A percentile compares a stretch with the other conserved stretches of the same genome.
phyloP scores from a whole-genome alignment of 805 yeast genomes.

The Yarrowia osloensis region DNA sequence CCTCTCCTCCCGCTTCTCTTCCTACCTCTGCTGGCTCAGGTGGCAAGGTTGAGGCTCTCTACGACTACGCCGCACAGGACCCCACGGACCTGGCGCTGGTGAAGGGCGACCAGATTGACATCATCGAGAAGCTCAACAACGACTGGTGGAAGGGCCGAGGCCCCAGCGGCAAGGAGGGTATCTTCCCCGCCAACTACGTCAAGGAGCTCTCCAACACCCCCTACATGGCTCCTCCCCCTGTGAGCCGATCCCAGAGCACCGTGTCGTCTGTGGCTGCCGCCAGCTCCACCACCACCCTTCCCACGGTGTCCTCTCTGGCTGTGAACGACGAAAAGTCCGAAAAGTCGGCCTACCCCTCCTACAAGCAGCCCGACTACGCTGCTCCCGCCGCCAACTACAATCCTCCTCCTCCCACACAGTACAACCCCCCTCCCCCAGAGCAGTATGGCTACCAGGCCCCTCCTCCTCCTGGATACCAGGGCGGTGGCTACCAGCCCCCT shows the following conservation, averaged over 20 bases:
- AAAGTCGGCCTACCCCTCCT: conserved; percentile 14
- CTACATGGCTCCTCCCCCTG: conserved; percentile 35
- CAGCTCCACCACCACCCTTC: neutral
- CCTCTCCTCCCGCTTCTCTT: conserved; percentile 33
- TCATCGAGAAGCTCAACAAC: conserved; percentile 70
- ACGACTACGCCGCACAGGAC: conserved; percentile 73
- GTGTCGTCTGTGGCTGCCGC: neutral
- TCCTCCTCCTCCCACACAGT: conserved; percentile 32
- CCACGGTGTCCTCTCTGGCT: neutral
- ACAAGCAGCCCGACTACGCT: conserved; percentile 31
- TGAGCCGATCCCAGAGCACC: conserved; percentile 20
- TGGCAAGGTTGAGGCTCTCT: conserved; percentile 58
- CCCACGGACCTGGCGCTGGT: conserved; percentile 67
- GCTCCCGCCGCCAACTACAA: conserved; percentile 31
- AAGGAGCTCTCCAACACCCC: conserved; percentile 37
- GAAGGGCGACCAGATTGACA: conserved; percentile 68
- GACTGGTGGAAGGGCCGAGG: conserved; percentile 89
- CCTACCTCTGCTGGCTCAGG: conserved; percentile 33
- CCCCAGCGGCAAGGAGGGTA: conserved; percentile 62
- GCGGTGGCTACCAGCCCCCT: conserved; percentile 33
- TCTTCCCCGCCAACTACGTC: conserved; percentile 90
- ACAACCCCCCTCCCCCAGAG: conserved; percentile 36
- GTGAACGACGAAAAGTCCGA: conserved; percentile 19
- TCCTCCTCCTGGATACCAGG: conserved; percentile 32
- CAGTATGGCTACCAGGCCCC: conserved; percentile 25